Evolutionary conservation across 306 rosid species (phyloP).

Genomic region (Prosopis cineraria): DNA sequence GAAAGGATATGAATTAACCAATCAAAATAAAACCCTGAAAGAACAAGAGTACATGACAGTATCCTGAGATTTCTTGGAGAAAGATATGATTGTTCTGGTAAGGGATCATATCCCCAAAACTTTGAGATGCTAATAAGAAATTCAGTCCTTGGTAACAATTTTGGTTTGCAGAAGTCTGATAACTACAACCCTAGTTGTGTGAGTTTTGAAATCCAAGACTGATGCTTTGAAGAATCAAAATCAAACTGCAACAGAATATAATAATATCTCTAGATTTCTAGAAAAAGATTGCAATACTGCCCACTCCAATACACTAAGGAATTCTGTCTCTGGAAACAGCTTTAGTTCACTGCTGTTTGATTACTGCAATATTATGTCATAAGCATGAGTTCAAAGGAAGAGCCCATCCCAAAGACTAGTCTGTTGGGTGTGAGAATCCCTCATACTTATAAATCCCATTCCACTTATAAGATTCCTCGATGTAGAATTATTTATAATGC

Average conservation of each 20-base stretch:
- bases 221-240: constrained; percentile 6
- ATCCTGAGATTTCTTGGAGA: constrained; percentile 36
- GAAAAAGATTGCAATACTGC: constrained; percentile 32
- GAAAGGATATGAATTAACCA: constrained; percentile 3
- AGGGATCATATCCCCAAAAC: neutral
- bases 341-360: neutral
- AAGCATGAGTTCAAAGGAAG: no score
- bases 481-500: no score
- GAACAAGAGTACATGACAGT: constrained; percentile 29
- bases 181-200: neutral
- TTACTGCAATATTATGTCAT: no score
- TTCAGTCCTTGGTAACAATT: neutral
- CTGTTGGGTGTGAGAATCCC: no score
- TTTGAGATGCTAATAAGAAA: constrained; percentile 24
- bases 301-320: constrained; percentile 10
- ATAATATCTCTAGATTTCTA: constrained; percentile 27
- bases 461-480: no score
- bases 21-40: constrained; percentile 12
- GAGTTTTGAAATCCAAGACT: neutral
- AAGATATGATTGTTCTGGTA: neutral
- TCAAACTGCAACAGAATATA: constrained; percentile 20
- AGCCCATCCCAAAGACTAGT: no score
- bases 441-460: no score
- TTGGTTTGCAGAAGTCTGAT: neutral
- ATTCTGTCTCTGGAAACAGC: neutral